Evolutionary conservation across 805 yeast genomes (phyloP).

Genomic region (Barnettozyma pratensis): DNA sequence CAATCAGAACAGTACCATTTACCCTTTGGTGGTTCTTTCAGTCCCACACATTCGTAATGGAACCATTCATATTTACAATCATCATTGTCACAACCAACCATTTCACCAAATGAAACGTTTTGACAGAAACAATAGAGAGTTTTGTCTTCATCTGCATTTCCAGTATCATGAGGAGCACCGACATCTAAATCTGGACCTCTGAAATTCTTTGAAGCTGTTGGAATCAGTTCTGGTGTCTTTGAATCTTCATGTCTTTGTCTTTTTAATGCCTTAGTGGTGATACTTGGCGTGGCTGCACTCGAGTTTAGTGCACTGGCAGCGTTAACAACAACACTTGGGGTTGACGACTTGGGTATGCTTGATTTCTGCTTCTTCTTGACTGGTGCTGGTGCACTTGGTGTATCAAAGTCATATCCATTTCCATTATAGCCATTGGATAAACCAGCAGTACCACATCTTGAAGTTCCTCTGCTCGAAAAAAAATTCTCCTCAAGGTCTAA

Average conservation of each 20-base stretch:
- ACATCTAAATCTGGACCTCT: slow-evolving; percentile 10
- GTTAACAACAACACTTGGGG: slow-evolving; percentile 5
- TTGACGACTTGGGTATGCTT: not conserved
- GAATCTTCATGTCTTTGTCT: slow-evolving; percentile 20
- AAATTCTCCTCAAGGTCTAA: slow-evolving; percentile 29
- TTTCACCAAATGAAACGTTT: slow-evolving; percentile 89
- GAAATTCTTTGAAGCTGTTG: not conserved
- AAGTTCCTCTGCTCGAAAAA: slow-evolving; percentile 26
- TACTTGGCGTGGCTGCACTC: slow-evolving; percentile 14
- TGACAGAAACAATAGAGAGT: slow-evolving; percentile 87
- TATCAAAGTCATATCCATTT: not conserved
- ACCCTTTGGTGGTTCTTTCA: slow-evolving; percentile 83
- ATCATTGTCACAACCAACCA: slow-evolving; percentile 94
- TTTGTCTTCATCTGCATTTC: slow-evolving; percentile 48
- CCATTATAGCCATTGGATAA: slow-evolving; percentile 1
- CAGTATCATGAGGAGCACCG: not conserved
- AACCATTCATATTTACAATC: slow-evolving; percentile 92
- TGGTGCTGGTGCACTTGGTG: not conserved
- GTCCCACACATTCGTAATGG: slow-evolving; percentile 92
- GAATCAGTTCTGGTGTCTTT: slow-evolving; percentile 15
- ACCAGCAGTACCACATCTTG: slow-evolving; percentile 27
- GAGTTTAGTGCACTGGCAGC: not conserved
- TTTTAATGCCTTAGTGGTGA: slow-evolving; percentile 12
- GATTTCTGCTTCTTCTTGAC: slow-evolving; percentile 1
- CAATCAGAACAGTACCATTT: slow-evolving; percentile 95